Base-by-base conservation (phyloP, 2,329 filamentous ascomycete genomes). In the Botrytis cinerea region DNA sequence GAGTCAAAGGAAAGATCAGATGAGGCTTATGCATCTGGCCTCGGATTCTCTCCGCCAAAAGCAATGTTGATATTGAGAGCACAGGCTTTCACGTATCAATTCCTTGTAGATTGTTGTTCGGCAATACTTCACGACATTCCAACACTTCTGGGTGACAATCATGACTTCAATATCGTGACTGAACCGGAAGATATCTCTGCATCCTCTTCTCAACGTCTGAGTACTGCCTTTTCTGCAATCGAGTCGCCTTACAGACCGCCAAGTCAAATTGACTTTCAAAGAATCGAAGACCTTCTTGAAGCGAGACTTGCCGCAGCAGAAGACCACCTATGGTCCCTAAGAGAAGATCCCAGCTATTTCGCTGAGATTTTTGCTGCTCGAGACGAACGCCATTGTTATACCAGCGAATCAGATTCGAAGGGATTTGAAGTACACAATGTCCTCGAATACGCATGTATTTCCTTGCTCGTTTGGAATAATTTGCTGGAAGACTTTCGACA, bases 291-390 rank as follows among this genome's bases (percentile, higher is more conserved):
- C 12, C 43, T 66, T 22, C 43, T 66, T 8, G 45, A 66, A 35
- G 45, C 43, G 6, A n/a, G 28, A 32, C 20, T 22, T 4, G 43
- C 43, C 20, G 62, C 62, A 22, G 62, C 62, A 32, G 28, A 66
- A 25, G 62, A 66, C 7, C 43, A 66, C 28, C 32, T 66, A 25
- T 66, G 62, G 62, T 46, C 62, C 6, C 18, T 64, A 5, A 64
- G 62, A 46, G 62, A 48, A 66, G 62, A 66, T 46, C 62, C 62
- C 6, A 48, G 43, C 14, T 48, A 66, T n/a, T 48, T 48, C 6
- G 62, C 43, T 9, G 28, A 32, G 14, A 28, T 35, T 8, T 14
- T 66, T 20, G n/a, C 22, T 8, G 22, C 5, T 2, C 22, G 25
- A 35, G 7, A 6, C 38, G 4, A 38, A 40, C 22, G 20, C 3